Evolutionary conservation across 2,329 filamentous ascomycete species (phyloP).

Genomic region (Alternaria panax): DNA sequence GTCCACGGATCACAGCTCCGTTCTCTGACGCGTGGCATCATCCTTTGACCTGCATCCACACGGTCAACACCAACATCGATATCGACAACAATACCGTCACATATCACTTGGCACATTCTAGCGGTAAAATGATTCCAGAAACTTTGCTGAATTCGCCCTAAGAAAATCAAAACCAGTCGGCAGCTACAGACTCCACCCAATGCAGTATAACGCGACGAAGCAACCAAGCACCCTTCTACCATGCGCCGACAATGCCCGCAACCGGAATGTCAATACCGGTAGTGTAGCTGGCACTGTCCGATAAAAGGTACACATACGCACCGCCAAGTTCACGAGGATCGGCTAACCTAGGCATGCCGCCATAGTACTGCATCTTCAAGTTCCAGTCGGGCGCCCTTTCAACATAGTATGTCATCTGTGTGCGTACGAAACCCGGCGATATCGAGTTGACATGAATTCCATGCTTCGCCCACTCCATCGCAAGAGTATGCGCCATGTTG

Average conservation of each 20-base stretch:
- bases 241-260: constrained; percentile 57
- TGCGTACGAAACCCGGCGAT: constrained; percentile 87
- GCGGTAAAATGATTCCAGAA: background rate
- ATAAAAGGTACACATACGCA: constrained; percentile 59
- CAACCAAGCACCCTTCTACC: constrained; percentile 33
- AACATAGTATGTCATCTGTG: constrained; percentile 62
- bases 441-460: constrained; percentile 84
- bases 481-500: constrained; percentile 64
- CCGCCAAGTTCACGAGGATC: constrained; percentile 61
- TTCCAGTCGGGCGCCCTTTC: constrained; percentile 60
- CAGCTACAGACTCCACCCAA: constrained; percentile 28
- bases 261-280: constrained; percentile 60
- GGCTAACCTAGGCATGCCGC: constrained; percentile 61
- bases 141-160: constrained; percentile 16
- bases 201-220: constrained; percentile 18
- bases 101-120: background rate
- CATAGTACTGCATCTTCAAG: constrained; percentile 62
- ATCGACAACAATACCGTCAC: background rate
- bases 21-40: background rate
- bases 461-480: constrained; percentile 84
- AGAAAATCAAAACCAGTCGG: constrained; percentile 2
- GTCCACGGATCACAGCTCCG: background rate
- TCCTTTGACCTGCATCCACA: background rate
- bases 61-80: background rate
- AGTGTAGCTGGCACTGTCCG: constrained; percentile 58